phyloP scores from a whole-genome alignment of 345 rosid species.

The Eucalyptus regnans region DNA sequence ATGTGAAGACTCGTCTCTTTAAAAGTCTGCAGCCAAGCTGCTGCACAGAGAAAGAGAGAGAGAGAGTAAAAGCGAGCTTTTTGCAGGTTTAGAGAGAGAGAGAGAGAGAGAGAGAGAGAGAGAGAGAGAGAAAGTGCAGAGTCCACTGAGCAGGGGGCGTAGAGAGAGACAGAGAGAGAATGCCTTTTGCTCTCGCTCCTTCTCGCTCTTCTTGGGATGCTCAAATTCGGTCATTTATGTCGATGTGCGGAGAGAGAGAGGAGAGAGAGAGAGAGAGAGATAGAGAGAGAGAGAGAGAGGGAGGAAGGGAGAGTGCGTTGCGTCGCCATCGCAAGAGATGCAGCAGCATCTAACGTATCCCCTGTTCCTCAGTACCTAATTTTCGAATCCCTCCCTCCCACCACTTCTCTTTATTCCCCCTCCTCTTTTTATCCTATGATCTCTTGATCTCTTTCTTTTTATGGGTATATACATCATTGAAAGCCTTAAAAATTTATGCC shows the following conservation, averaged over 20 bases:
- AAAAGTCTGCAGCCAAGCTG: not conserved
- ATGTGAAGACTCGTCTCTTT: not conserved
- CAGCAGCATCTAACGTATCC: not conserved
- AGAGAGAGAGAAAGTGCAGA: not conserved
- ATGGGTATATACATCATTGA: too few relatives aligned
- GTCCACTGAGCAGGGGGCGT: not conserved
- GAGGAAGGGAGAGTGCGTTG: not conserved
- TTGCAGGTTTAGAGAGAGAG: not conserved
- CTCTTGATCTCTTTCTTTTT: not conserved
- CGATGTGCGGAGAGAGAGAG: not conserved
- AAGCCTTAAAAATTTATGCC: not conserved
- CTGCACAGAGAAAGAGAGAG: not conserved
- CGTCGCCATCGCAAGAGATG: slow-evolving; percentile 13
- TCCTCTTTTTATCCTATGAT: not conserved
- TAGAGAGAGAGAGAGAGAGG: not conserved
- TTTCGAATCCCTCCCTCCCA: not conserved
- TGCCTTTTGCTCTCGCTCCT: not conserved
- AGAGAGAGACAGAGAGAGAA: not conserved
- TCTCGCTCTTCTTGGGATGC: slow-evolving; percentile 31
- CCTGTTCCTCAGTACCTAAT: not conserved
- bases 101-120: too few relatives aligned
- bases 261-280: not conserved
- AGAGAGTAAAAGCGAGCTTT: too few relatives aligned
- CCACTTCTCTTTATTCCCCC: not conserved
- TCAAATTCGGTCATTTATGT: slow-evolving; percentile 31